These are phyloP conservation scores for Phytophthora pini DNA, from an alignment of 352 stramenopile genomes.

Conservation along the genomic window DNA sequence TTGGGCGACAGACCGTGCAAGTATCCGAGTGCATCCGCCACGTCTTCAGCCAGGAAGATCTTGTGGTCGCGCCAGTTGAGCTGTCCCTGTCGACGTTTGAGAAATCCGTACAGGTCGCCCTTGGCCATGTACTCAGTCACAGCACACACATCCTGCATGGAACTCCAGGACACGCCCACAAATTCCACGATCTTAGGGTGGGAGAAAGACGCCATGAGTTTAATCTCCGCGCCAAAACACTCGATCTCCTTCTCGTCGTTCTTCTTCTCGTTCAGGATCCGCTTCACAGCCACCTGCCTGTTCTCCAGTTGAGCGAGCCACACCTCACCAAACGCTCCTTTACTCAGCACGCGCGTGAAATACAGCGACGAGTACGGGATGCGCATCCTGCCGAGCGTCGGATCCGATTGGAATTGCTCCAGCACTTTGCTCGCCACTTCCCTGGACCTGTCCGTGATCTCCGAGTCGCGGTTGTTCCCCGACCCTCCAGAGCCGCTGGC, in stretches of 20 bases:
- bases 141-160: constrained; percentile 68
- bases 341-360: constrained; percentile 85
- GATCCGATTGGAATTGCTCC: constrained; percentile 74
- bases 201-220: constrained; percentile 83
- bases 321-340: constrained; percentile 88
- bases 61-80: constrained; percentile 82
- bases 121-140: constrained; percentile 88
- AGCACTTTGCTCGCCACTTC: constrained; percentile 65
- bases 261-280: constrained; percentile 82
- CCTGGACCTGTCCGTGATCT: constrained; percentile 47
- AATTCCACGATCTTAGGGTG: constrained; percentile 89
- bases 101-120: constrained; percentile 75
- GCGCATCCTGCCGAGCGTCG: constrained; percentile 52
- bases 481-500: constrained; percentile 17
- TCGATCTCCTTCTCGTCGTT: constrained; percentile 87
- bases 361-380: constrained; percentile 81
- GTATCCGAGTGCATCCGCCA: constrained; percentile 76
- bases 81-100: constrained; percentile 70
- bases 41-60: constrained; percentile 74
- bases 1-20: constrained; percentile 74
- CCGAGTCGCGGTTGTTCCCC: constrained; percentile 38
- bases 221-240: constrained; percentile 86
- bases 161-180: constrained; percentile 79
- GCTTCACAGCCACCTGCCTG: constrained; percentile 81
- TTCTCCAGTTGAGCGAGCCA: constrained; percentile 86